Evolutionary conservation across 1,284 basidiomycete species (phyloP), one percentile per base, ranked within the genome.

Genomic region (Malassezia globosa): DNA sequence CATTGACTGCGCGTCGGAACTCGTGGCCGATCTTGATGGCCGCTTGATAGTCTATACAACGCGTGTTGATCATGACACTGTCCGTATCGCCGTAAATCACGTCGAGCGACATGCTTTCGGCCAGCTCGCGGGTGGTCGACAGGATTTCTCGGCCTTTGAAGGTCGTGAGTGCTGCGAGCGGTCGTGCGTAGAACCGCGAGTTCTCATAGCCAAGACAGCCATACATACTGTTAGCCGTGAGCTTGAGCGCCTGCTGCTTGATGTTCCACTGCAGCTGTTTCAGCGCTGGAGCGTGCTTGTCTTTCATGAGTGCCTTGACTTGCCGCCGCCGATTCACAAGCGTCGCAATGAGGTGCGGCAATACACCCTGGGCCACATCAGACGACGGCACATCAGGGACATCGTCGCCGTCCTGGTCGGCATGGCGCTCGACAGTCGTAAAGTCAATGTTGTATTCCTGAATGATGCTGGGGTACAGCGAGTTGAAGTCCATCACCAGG

Each of bases 401-500:
- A 61, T 82, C 82, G 82, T 69, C 67, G 8, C 69, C 73, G n/a
- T n/a, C n/a, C 18, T 29, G 39, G 7, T 4, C 3, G 16, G 22
- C 29, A 42, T 22, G 31, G 34, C 81, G 79, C 37, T 88, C 84
- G 22, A 97, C 82, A 0, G 94, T 99, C 7, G 94, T 97, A 66
- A 97, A 99, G 73, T 97, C 90, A 63, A 97, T 96, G 70, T 99
- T 97, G 74, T 87, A 99, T 76, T 99, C 94, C 66, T 97, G 94
- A 50, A 99, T 99, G 75, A 99, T 97, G 73, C 86, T 90, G 7
- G 94, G 94, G 72, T 99, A 97, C 54, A 97, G 78, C 61, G 89
- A 96, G 75, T 97, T 97, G 81, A 97, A 97, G 75, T 99, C 94
- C 94, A 99, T 97, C 72, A 99, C 92, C 23, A 99, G 78, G 72